Base-by-base conservation (phyloP, 2,329 filamentous ascomycete genomes). In the Diaporthe nobilis region DNA sequence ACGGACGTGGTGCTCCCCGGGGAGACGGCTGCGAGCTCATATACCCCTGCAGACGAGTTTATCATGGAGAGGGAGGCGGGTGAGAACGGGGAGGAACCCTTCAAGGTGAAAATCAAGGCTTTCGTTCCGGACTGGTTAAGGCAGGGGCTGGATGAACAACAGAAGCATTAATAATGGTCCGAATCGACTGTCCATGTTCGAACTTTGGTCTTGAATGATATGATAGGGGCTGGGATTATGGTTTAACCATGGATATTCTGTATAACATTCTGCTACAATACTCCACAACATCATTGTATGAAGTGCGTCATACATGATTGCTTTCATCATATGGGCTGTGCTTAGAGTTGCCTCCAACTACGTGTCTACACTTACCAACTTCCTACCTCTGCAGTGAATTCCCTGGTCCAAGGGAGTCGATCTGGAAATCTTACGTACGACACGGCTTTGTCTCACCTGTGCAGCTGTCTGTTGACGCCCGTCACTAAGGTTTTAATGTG, bases 121-220 rank as follows among this genome's bases (percentile, higher is more conserved):
- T 94, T 98, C 84, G 92, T 98, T 79, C 95, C 96, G 0, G 87
- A 91, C 55, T 98, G 96, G 96, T 74, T 92, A 81, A 85, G 87
- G 72, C 79, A 80, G 28, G 84, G 84, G 20, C 78, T 90, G 61
- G 82, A 83, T 34, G 82, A 80, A 73, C 65, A 74, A 39, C 22
- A 72, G 53, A 42, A 61, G 75, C 71, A 73, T 25, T 73, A 34
- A 65, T 2, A 67, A 65, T 55, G 22, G 47, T 6, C 78, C 74
- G 70, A 78, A 76, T 1, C 75, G 47, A 77, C 25, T 42, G 17
- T 2, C 49, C 3, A 20, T 53, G 34, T 20, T 37, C 47, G 12
- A 20, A 28, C 15, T 25, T 37, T 34, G 31, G 34, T 20, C 34
- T 70, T 20, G 8, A 8, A 10, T 5, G 55, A 20, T 55, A 70